These are phyloP conservation scores for Stropharia rugosoannulata DNA, from an alignment of 768 basidiomycete genomes.

Conservation along the genomic window DNA sequence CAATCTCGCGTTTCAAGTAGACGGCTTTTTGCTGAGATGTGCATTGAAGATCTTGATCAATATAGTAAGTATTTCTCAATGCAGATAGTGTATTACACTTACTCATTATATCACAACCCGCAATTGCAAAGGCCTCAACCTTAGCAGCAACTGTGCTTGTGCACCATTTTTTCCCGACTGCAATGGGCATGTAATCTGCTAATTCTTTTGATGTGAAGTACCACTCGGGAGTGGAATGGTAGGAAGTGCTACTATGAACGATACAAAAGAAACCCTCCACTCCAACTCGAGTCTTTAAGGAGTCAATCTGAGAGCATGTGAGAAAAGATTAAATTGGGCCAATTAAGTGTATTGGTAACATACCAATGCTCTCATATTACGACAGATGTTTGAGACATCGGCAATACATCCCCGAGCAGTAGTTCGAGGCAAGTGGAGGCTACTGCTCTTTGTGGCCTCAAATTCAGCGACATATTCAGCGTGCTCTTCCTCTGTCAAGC, in stretches of 20 bases:
- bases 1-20: not conserved
- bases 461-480: not conserved
- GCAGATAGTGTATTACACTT: not conserved
- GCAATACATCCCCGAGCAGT: not conserved
- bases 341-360: not conserved
- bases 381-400: constrained; percentile 3
- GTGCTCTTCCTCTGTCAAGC: not conserved
- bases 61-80: not conserved
- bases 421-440: not conserved
- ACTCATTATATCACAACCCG: constrained; percentile 10
- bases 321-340: not conserved
- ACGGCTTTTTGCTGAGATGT: constrained; percentile 7
- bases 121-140: constrained; percentile 11
- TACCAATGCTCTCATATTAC: constrained; percentile 11
- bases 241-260: constrained; percentile 16
- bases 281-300: constrained; percentile 13
- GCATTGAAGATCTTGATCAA: not conserved
- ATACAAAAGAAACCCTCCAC: constrained; percentile 24
- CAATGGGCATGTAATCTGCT: constrained; percentile 16
- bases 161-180: constrained; percentile 8
- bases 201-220: constrained; percentile 17
- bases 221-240: constrained; percentile 17
- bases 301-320: constrained; percentile 1
- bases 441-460: not conserved
- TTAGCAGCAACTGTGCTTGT: not conserved